phyloP scores from a whole-genome alignment of 163 green algal genomes.

The Scenedesmus sp. region DNA sequence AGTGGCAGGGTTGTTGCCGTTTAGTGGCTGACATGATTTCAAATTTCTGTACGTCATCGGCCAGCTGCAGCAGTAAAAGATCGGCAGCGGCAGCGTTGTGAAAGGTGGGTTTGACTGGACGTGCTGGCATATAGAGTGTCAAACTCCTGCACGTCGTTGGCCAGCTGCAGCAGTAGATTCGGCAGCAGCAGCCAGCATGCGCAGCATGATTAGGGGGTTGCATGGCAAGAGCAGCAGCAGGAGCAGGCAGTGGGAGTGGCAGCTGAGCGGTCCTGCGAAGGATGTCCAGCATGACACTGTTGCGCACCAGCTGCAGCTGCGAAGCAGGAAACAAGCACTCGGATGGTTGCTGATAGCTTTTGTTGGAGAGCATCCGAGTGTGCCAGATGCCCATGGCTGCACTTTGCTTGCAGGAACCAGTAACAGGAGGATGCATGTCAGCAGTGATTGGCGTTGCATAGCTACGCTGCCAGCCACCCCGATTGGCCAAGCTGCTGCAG shows the following conservation, averaged over 20 bases:
- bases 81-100: neutral
- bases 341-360: no score
- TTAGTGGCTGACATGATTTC: constrained; percentile 29
- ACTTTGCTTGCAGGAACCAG: neutral
- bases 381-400: neutral
- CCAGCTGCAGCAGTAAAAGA: constrained; percentile 61
- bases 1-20: neutral
- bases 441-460: neutral
- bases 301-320: neutral
- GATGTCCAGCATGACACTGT: neutral
- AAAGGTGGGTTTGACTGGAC: no score
- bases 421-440: neutral
- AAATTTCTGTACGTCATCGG: constrained; percentile 65
- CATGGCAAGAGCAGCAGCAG: neutral
- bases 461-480: neutral
- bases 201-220: neutral
- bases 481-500: neutral
- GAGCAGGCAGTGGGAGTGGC: neutral
- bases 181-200: neutral
- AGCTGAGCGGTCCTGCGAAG: neutral
- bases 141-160: no score
- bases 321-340: no score
- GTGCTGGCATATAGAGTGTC: no score
- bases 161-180: no score
- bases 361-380: neutral